Base-by-base conservation (phyloP, 495 filamentous ascomycete species). In the Podospora pseudopauciseta region DNA sequence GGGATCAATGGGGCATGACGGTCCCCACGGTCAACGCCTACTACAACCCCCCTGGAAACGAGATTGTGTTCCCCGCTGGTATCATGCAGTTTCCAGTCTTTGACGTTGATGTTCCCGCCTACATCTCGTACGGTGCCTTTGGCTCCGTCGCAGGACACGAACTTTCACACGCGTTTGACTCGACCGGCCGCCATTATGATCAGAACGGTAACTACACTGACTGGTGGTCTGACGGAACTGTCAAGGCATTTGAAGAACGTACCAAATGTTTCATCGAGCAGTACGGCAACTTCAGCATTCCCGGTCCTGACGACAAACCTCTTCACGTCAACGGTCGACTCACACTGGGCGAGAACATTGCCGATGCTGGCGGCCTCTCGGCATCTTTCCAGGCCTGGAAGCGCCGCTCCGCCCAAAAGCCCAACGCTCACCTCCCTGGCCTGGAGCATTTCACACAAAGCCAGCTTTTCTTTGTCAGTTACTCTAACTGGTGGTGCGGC, bases 281-380 rank as follows among this genome's bases (percentile, higher is more conserved):
- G 75, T 93, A 90, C 75, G 80, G 77, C 56, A 80, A 89, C 11
- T 91, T 85, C 70, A 87, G 85, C 1, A 85, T 91, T 11, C 77
- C 82, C 9, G 85, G 84, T 0, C 79, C 79, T 57, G 87, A 92
- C 9, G 32, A 20, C 66, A 49, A 49, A 2, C 39, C 39, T 49
- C 39, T 49, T 11, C 39, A 49, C 39, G 39, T 49, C 39, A 91
- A 91, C 68, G 90, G 90, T 44, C 78, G 77, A n/a, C 78, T 89
- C 23, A 92, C 90, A 0, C 81, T 91, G 4, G 89, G 88, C 19
- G 90, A 93, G 80, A 92, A 92, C 72, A 90, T 92, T 63, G 88
- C 90, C 5, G 90, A 93, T 75, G 89, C 90, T 2, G 90, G 90
- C 30, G 90, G 91, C 5, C 71, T 93, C 20, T 80, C 82, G 30